Conservation (phyloP, 1,284 basidiomycete species). For the Cutaneotrichosporon dermatis region DNA sequence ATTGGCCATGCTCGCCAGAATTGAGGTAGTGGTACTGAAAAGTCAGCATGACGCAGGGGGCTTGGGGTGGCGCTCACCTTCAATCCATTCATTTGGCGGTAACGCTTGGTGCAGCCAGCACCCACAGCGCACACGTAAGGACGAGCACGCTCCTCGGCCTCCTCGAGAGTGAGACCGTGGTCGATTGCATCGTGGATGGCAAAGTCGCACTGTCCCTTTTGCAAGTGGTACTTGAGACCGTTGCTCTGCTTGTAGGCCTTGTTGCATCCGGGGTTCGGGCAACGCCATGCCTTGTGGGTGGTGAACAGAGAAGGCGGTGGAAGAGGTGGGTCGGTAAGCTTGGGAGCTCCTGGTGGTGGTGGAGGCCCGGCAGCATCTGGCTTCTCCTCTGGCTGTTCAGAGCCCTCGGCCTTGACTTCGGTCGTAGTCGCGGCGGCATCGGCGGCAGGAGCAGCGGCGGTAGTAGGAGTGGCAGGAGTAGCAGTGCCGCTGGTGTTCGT, state of each 20-base stretch:
- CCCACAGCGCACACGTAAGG: slow-evolving; percentile 85
- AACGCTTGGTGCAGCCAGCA: slow-evolving; percentile 80
- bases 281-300: slow-evolving; percentile 82
- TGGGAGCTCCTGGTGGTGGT: slow-evolving; percentile 11
- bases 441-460: neutral
- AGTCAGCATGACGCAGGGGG: slow-evolving; percentile 22
- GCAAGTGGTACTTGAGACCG: slow-evolving; percentile 94
- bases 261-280: slow-evolving; percentile 94
- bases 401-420: neutral
- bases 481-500: neutral
- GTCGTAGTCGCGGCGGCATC: neutral
- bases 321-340: slow-evolving; percentile 29
- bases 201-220: slow-evolving; percentile 74
- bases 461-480: neutral
- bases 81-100: slow-evolving; percentile 97
- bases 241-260: slow-evolving; percentile 98
- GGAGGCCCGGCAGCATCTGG: neutral
- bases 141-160: slow-evolving; percentile 71
- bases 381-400: neutral
- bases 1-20: slow-evolving; percentile 86
- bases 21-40: slow-evolving; percentile 89
- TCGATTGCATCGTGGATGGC: slow-evolving; percentile 65
- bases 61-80: slow-evolving; percentile 48
- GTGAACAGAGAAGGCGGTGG: slow-evolving; percentile 50
- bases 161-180: slow-evolving; percentile 70